These are phyloP conservation scores for Leccinum rimulosum DNA, from an alignment of 768 basidiomycete genomes.

Conservation along the genomic window DNA sequence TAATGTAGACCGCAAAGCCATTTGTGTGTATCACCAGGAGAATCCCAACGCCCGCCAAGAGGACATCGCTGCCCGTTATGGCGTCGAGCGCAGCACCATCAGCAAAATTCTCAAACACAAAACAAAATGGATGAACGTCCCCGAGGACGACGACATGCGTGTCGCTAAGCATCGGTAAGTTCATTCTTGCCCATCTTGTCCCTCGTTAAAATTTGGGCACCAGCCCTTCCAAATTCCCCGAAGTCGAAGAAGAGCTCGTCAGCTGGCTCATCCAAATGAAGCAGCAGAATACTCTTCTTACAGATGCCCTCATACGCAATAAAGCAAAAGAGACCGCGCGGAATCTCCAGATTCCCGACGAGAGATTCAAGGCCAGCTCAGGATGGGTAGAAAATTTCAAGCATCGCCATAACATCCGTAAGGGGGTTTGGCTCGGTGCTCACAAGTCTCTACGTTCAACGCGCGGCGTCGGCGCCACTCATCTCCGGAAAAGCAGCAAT, in stretches of 20 bases:
- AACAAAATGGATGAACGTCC: constrained; percentile 74
- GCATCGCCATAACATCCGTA: constrained; percentile 71
- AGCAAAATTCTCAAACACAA: constrained; percentile 89
- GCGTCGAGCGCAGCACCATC: constrained; percentile 89
- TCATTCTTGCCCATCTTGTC: constrained; percentile 2
- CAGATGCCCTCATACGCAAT: constrained; percentile 60
- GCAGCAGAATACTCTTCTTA: constrained; percentile 47
- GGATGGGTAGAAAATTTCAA: constrained; percentile 96
- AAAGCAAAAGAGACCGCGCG: constrained; percentile 69
- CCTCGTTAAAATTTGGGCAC: constrained; percentile 6
- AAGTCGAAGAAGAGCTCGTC: constrained; percentile 64
- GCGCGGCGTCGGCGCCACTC: constrained; percentile 30
- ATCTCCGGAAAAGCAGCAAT: constrained; percentile 38
- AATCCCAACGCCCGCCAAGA: constrained; percentile 76
- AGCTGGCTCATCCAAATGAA: constrained; percentile 59
- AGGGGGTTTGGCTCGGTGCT: constrained; percentile 53
- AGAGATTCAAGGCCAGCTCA: constrained; percentile 87
- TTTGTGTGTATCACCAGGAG: constrained; percentile 63
- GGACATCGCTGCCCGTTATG: constrained; percentile 73
- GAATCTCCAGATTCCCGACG: constrained; percentile 53
- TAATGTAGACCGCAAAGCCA: constrained; percentile 70
- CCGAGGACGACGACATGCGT: constrained; percentile 53
- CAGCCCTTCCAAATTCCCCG: constrained; percentile 80
- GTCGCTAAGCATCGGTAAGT: constrained; percentile 69
- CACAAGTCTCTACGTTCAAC: constrained; percentile 35